These are phyloP conservation scores for Fulvia fulva DNA, from an alignment of 2,329 filamentous ascomycete genomes.

Conservation along the genomic window DNA sequence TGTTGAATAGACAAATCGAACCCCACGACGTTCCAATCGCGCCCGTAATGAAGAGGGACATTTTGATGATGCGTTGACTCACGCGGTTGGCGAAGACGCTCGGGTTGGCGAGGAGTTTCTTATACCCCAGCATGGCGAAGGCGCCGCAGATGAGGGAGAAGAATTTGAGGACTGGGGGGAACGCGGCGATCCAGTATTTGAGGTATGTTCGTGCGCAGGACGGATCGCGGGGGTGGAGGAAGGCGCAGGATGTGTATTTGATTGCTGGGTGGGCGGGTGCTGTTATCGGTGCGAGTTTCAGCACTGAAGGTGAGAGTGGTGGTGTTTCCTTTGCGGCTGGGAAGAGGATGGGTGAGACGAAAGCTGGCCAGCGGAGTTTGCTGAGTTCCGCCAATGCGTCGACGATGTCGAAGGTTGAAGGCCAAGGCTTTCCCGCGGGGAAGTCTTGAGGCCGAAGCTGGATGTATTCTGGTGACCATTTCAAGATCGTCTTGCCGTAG, in stretches of 20 bases:
- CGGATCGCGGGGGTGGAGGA: slow-evolving; percentile 81
- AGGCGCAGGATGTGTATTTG: slow-evolving; percentile 78
- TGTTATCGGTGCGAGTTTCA: slow-evolving; percentile 70
- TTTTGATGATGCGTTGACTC: slow-evolving; percentile 65
- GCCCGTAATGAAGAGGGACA: slow-evolving; percentile 73
- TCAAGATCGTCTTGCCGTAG: slow-evolving; percentile 63
- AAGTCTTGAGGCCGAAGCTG: slow-evolving; percentile 67
- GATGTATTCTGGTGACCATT: slow-evolving; percentile 73
- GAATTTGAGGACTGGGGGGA: slow-evolving; percentile 73
- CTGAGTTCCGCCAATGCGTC: slow-evolving; percentile 80
- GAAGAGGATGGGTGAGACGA: slow-evolving; percentile 81
- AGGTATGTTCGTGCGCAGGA: slow-evolving; percentile 85
- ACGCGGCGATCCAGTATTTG: slow-evolving; percentile 79
- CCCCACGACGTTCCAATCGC: slow-evolving; percentile 86
- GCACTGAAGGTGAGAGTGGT: slow-evolving; percentile 54
- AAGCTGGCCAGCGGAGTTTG: slow-evolving; percentile 79
- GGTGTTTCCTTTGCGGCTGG: slow-evolving; percentile 58
- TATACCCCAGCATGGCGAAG: slow-evolving; percentile 66
- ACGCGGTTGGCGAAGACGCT: slow-evolving; percentile 63
- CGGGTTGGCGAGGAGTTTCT: slow-evolving; percentile 65
- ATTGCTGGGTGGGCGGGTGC: slow-evolving; percentile 84
- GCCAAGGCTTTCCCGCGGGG: slow-evolving; percentile 71
- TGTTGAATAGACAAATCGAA: slow-evolving; percentile 83
- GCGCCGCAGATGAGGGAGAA: slow-evolving; percentile 71
- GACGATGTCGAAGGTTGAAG: slow-evolving; percentile 68